Base-by-base conservation (phyloP, 768 basidiomycete genomes). In the Lyophyllum atratum region DNA sequence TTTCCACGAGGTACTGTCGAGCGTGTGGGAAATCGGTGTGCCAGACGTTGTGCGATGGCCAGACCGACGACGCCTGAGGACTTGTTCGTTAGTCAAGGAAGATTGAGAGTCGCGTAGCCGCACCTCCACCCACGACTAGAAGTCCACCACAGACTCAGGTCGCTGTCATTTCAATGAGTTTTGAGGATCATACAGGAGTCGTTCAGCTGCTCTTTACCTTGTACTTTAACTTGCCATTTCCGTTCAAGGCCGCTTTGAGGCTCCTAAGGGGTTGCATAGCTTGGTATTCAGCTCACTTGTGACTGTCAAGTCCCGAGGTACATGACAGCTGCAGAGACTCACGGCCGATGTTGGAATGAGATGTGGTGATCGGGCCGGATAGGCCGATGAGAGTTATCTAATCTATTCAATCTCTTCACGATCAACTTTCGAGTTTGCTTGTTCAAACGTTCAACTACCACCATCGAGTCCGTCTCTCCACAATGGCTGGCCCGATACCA, bases 61-160 rank as follows among this genome's bases (percentile, higher is more conserved):
- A 99, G 79, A 0, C 96, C 96, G 15, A 95, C 81, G 0, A 91
- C 86, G 54, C 93, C 89, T 91, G 24, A 11, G 44, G 42, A 52
- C 52, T 39, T 44, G 21, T 25, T 31, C 24, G 22, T n/a, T 14
- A 42, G 15, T 19, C 25, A 40, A 19, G 4, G n/a, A 5, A 40
- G n/a, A 15, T 5, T 6, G 4, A 40, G 4, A 40, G 4, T 40
- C 33, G 26, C n/a, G 10, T 25, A 24, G 43, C 44, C 71, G 61
- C 61, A 84, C 94, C 96, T 75, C 89, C 96, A 11, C 96, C 96
- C 22, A 98, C 78, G 15, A 98, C 82, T 22, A 97, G 75, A 90
- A 87, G 68, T 98, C 96, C 28, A 95, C 85, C 1, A 75, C 78
- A 31, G 75, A 79, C 60, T 92, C 87, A 4, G 95, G 92, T 15